Conservation (phyloP, 1,284 basidiomycete species). For the Cryptococcus maquisensis region DNA sequence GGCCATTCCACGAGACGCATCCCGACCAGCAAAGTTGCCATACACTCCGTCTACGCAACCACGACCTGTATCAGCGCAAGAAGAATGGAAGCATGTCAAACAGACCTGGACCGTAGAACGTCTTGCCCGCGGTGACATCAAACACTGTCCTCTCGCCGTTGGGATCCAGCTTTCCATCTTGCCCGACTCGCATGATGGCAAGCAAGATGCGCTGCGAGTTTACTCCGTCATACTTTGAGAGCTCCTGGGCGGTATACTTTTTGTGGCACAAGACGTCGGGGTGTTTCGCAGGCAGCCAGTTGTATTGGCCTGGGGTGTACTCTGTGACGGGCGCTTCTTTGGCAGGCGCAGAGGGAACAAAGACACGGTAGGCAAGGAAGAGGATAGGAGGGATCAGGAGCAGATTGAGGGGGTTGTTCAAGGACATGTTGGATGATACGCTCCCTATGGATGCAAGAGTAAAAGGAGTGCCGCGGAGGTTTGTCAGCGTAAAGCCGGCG, state of each 20-base stretch:
- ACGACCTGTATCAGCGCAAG: background rate
- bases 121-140: conserved; percentile 80
- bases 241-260: conserved; percentile 69
- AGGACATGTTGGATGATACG: conserved; percentile 24
- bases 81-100: conserved; percentile 33
- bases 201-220: conserved; percentile 70
- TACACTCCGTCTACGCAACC: conserved; percentile 74
- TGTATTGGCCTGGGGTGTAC: conserved; percentile 58
- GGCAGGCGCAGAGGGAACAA: conserved; percentile 58
- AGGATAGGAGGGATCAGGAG: conserved; percentile 72
- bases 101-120: conserved; percentile 86
- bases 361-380: conserved; percentile 66
- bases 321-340: conserved; percentile 18
- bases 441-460: too few species aligned
- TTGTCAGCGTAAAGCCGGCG: background rate
- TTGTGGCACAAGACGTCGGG: conserved; percentile 69
- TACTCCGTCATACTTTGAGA: conserved; percentile 63
- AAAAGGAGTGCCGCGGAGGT: background rate
- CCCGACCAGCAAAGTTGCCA: conserved; percentile 91
- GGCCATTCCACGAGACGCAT: conserved; percentile 92
- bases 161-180: conserved; percentile 51
- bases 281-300: conserved; percentile 77
- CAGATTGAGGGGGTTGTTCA: conserved; percentile 50
- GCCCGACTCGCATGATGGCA: conserved; percentile 65
- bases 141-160: conserved; percentile 69